phyloP scores from a whole-genome alignment of 306 rosid species.

The Dalbergia cultrata region DNA sequence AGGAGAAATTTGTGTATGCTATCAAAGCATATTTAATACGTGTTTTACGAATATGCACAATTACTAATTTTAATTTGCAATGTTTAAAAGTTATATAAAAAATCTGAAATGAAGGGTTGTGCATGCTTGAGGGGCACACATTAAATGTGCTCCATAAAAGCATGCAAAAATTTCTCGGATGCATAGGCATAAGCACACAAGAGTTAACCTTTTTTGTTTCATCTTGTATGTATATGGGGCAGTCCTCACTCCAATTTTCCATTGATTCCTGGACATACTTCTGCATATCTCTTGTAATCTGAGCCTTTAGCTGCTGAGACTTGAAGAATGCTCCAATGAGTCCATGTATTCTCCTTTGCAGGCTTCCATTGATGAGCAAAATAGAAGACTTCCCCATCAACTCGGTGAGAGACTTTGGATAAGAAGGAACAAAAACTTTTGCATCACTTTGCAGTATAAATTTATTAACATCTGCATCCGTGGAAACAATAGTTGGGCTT shows the following conservation, averaged over 20 bases:
- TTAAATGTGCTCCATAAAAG: too few species aligned
- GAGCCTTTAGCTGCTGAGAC: conserved; percentile 86
- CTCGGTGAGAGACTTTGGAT: conserved; percentile 86
- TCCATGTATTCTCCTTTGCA: conserved; percentile 96
- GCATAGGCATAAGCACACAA: too few species aligned
- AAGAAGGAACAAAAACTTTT: conserved; percentile 87
- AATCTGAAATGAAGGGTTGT: too few species aligned
- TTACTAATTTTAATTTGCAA: too few species aligned
- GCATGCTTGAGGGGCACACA: too few species aligned
- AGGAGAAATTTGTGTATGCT: not conserved
- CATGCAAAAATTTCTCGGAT: too few species aligned
- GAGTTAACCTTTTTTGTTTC: conserved; percentile 79
- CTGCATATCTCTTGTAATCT: conserved; percentile 84
- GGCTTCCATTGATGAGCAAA: conserved; percentile 89
- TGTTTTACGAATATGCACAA: too few species aligned
- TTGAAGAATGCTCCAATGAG: conserved; percentile 92
- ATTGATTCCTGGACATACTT: conserved; percentile 74
- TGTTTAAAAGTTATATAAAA: too few species aligned
- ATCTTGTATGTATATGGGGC: conserved; percentile 78
- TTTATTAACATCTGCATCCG: conserved; percentile 89
- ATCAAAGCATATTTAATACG: too few species aligned
- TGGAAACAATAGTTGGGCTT: conserved; percentile 84
- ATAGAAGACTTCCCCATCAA: conserved; percentile 97
- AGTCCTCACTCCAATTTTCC: conserved; percentile 76
- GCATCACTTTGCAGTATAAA: conserved; percentile 93